phyloP scores from a whole-genome alignment of 441 rosid genomes.

The Populus trichocarpa region DNA sequence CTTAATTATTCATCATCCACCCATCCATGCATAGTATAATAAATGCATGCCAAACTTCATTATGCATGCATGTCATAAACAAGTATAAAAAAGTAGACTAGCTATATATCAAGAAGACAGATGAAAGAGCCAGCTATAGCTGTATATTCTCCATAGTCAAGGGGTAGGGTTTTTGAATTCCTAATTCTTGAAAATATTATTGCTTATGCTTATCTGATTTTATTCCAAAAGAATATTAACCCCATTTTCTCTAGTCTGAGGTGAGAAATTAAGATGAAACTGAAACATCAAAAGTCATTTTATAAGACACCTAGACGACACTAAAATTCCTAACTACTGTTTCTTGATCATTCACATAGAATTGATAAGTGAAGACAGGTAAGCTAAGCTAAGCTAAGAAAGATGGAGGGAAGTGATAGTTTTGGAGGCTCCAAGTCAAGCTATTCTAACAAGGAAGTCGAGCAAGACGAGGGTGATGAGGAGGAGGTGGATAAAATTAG shows the following conservation, averaged over 20 bases:
- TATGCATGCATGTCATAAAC: not conserved
- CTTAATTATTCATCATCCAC: slow-evolving; percentile 5
- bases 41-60: not conserved
- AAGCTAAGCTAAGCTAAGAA: slow-evolving; percentile 10
- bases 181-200: slow-evolving; percentile 10
- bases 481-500: slow-evolving; percentile 24
- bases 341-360: slow-evolving; percentile 9
- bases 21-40: not conserved
- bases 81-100: not conserved
- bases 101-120: not conserved
- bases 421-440: slow-evolving; percentile 39
- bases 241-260: slow-evolving; percentile 11
- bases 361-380: slow-evolving; percentile 8
- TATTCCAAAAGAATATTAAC: slow-evolving; percentile 12
- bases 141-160: slow-evolving; percentile 22
- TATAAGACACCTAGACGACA: slow-evolving; percentile 7
- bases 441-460: slow-evolving; percentile 23
- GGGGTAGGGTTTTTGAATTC: slow-evolving; percentile 32
- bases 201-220: slow-evolving; percentile 11
- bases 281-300: slow-evolving; percentile 16
- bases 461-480: slow-evolving; percentile 22
- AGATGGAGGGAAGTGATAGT: slow-evolving; percentile 15
- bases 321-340: not conserved
- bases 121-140: not conserved
- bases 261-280: slow-evolving; percentile 5